phyloP scores from a whole-genome alignment of 1,284 basidiomycete genomes.

The Leccinum pachyderme region DNA sequence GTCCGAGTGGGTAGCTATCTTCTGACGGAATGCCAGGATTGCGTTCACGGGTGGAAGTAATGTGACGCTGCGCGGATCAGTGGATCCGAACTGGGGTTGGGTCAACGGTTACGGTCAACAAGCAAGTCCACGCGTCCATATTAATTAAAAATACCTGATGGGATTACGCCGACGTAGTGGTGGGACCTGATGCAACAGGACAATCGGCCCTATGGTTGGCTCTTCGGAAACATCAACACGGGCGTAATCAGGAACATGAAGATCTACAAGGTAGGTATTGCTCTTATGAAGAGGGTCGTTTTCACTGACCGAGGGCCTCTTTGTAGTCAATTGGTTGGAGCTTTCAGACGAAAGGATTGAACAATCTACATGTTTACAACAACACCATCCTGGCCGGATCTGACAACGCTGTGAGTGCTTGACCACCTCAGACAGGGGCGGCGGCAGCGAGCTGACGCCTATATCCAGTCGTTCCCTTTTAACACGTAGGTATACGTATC shows the following conservation, averaged over 20 bases:
- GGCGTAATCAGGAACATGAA: conserved; percentile 60
- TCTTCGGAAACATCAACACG: conserved; percentile 52
- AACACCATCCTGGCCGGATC: conserved; percentile 55
- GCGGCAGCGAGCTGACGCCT: not conserved
- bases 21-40: conserved; percentile 35
- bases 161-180: conserved; percentile 40
- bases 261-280: conserved; percentile 50
- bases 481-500: conserved; percentile 47
- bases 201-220: conserved; percentile 56
- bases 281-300: not conserved
- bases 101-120: conserved; percentile 59
- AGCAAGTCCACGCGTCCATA: conserved; percentile 30
- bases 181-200: conserved; percentile 55
- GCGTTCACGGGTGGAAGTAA: conserved; percentile 53
- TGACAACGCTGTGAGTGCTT: conserved; percentile 25
- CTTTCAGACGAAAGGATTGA: conserved; percentile 50
- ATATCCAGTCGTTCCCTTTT: conserved; percentile 53
- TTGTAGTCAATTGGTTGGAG: conserved; percentile 58
- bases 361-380: conserved; percentile 51
- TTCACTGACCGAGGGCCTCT: not conserved
- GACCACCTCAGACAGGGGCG: not conserved
- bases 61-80: conserved; percentile 54
- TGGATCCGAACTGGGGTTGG: conserved; percentile 59
- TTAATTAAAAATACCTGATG: not conserved
- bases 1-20: not conserved